phyloP scores from a whole-genome alignment of 2,329 filamentous ascomycete genomes.

The Penicillium sp. region DNA sequence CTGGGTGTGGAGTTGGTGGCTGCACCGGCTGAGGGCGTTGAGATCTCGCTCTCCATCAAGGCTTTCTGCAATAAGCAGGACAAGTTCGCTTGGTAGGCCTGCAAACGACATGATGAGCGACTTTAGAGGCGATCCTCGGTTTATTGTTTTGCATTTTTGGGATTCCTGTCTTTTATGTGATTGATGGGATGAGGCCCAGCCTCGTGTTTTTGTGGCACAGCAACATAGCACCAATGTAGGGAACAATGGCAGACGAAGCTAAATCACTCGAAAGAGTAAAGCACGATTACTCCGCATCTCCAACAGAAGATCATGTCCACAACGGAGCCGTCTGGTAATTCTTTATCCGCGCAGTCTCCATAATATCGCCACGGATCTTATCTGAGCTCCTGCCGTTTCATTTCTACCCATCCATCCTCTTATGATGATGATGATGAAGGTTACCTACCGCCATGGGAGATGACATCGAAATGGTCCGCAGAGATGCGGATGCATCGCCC shows the following conservation, averaged over 20 bases:
- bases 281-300: neutral
- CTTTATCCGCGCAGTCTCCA: too few species aligned
- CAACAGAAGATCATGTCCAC: neutral
- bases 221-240: neutral
- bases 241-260: neutral
- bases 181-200: neutral
- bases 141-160: too few species aligned
- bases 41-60: too few species aligned
- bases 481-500: neutral
- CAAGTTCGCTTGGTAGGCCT: too few species aligned
- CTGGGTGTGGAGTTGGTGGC: neutral
- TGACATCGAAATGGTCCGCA: neutral
- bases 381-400: neutral
- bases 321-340: neutral
- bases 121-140: too few species aligned
- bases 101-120: too few species aligned
- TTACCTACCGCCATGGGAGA: neutral
- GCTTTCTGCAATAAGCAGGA: too few species aligned
- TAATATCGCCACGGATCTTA: too few species aligned
- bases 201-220: neutral
- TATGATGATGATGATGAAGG: neutral
- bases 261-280: neutral
- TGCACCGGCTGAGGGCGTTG: neutral
- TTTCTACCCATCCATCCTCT: neutral
- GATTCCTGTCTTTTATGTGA: too few species aligned